These are phyloP conservation scores for Talaromyces sp. DNA, from an alignment of 2,329 filamentous ascomycete species.

Conservation along the genomic window DNA sequence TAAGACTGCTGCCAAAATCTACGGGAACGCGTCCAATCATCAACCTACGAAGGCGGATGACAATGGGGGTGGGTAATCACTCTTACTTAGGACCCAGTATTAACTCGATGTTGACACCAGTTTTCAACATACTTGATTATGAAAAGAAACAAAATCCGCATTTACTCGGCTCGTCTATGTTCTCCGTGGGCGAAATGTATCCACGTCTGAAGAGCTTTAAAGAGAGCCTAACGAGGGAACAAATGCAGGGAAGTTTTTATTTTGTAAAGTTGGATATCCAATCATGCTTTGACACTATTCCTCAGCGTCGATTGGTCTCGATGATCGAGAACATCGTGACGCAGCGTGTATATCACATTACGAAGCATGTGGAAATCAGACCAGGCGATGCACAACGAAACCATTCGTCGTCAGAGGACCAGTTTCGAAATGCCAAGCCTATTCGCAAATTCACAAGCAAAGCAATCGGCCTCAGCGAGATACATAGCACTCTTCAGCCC, in stretches of 20 bases:
- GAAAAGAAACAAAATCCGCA: slow-evolving; percentile 60
- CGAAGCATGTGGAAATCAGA: slow-evolving; percentile 69
- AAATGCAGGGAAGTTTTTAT: slow-evolving; percentile 49
- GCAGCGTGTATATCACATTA: slow-evolving; percentile 62
- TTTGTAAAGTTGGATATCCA: slow-evolving; percentile 92
- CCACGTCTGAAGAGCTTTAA: slow-evolving; percentile 67
- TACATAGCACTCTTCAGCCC: slow-evolving; percentile 39
- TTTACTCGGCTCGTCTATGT: slow-evolving; percentile 71
- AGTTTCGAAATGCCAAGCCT: slow-evolving; percentile 18
- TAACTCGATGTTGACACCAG: slow-evolving; percentile 65
- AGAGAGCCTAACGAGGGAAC: slow-evolving; percentile 13
- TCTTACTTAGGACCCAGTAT: slow-evolving; percentile 55
- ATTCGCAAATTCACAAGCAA: slow-evolving; percentile 48
- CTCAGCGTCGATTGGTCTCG: slow-evolving; percentile 66
- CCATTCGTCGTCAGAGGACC: slow-evolving; percentile 14
- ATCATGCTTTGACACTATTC: slow-evolving; percentile 92
- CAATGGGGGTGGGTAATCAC: slow-evolving; percentile 45
- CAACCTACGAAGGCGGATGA: slow-evolving; percentile 67
- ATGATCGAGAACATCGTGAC: slow-evolving; percentile 57
- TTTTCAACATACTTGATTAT: slow-evolving; percentile 70
- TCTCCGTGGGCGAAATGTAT: slow-evolving; percentile 78
- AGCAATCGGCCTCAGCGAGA: slow-evolving; percentile 43
- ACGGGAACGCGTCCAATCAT: slow-evolving; percentile 74
- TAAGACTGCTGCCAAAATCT: slow-evolving; percentile 79
- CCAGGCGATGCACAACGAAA: slow-evolving; percentile 31